These are phyloP conservation scores for Curvularia hawaiiensis DNA, from an alignment of 2,329 filamentous ascomycete genomes.

Conservation along the genomic window DNA sequence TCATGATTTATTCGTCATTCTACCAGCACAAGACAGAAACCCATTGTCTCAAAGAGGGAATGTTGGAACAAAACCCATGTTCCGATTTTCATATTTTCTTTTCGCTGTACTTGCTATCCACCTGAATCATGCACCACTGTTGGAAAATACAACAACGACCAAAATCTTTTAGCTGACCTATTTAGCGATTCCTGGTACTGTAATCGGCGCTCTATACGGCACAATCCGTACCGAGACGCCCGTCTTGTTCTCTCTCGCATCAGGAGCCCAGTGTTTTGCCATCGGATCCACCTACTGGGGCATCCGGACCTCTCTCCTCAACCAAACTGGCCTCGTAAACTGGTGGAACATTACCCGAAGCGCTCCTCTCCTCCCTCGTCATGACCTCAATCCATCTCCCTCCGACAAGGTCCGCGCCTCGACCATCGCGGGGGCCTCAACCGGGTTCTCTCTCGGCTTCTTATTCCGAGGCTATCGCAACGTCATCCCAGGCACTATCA, in stretches of 20 bases:
- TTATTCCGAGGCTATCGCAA: constrained; percentile 54
- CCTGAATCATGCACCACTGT: not conserved
- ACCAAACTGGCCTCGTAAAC: constrained; percentile 36
- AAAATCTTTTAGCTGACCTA: constrained; percentile 15
- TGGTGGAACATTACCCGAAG: constrained; percentile 40
- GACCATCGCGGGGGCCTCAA: constrained; percentile 71
- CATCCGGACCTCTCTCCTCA: constrained; percentile 53
- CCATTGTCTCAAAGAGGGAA: not conserved
- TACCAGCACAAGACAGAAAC: not conserved
- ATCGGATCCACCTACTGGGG: constrained; percentile 80
- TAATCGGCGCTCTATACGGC: constrained; percentile 52
- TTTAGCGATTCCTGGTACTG: constrained; percentile 69
- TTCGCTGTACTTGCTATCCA: not conserved
- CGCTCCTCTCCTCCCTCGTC: constrained; percentile 23
- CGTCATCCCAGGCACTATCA: constrained; percentile 61
- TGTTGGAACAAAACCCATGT: not conserved
- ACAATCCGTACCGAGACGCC: constrained; percentile 68
- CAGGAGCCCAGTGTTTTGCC: constrained; percentile 80
- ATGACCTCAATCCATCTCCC: constrained; percentile 56
- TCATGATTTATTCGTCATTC: not conserved
- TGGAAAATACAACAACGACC: not conserved
- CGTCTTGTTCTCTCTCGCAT: constrained; percentile 71
- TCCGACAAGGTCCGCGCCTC: constrained; percentile 70
- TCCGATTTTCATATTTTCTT: not conserved
- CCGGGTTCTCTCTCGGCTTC: constrained; percentile 60